A percentile compares a stretch with the other conserved stretches of the same genome.
Evolutionary conservation across 371 early-diverging fungal genomes (phyloP).

Genomic region (Apophysomyces sp.): DNA sequence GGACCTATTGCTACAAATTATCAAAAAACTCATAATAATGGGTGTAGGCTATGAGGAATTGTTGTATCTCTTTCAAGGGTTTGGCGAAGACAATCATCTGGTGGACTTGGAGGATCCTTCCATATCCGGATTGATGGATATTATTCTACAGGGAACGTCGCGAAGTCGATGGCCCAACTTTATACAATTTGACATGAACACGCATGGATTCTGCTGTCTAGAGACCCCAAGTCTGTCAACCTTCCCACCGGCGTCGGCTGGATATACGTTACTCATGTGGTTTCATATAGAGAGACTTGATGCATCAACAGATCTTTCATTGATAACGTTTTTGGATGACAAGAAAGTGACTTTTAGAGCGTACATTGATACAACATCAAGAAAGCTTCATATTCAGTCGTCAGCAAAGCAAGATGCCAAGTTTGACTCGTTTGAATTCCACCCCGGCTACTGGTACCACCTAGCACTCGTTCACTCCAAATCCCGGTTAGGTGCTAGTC

Average conservation of each 20-base stretch:
- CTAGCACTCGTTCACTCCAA: conserved; percentile 67
- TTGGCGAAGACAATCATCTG: conserved; percentile 13
- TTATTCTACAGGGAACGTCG: conserved; percentile 59
- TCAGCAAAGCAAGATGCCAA: conserved; percentile 44
- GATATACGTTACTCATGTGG: conserved; percentile 70
- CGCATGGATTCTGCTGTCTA: conserved; percentile 37
- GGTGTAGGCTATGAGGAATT: conserved; percentile 62
- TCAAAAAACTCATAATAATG: conserved; percentile 63
- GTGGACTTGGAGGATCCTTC: conserved; percentile 11
- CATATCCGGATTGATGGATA: conserved; percentile 40
- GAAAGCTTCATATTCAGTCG: conserved; percentile 47
- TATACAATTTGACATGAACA: conserved; percentile 59
- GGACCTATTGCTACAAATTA: conserved; percentile 45
- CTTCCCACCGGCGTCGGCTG: conserved; percentile 57
- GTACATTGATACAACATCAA: conserved; percentile 49
- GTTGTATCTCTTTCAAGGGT: conserved; percentile 58
- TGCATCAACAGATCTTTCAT: conserved; percentile 36
- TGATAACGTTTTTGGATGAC: conserved; percentile 56
- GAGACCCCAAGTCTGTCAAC: conserved; percentile 34
- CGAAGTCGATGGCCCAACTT: conserved; percentile 69
- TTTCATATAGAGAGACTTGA: conserved; percentile 66
- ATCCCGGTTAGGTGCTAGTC: conserved; percentile 52
- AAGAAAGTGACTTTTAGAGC: conserved; percentile 39
- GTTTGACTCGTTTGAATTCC: conserved; percentile 56
- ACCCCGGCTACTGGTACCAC: conserved; percentile 72